Percentiles rank a stretch among this genome's conserved stretches.
phyloP scores from a whole-genome alignment of 2,329 filamentous ascomycete species.

The Calonectria pseudoturangicola region DNA sequence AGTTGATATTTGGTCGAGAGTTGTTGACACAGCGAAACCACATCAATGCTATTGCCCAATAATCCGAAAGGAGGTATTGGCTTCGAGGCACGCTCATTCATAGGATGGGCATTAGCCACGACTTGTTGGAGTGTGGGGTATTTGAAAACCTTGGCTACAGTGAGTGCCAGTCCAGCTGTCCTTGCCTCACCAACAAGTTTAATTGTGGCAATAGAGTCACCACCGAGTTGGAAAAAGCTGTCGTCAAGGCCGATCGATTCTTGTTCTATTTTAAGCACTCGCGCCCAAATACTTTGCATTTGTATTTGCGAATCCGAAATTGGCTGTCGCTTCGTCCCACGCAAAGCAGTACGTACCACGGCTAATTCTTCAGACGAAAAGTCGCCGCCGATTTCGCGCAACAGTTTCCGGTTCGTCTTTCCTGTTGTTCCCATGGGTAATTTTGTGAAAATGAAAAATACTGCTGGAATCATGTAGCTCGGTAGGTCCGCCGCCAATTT shows the following conservation, averaged over 20 bases:
- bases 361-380: background rate
- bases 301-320: background rate
- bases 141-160: slow-evolving; percentile 28
- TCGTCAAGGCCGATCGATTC: slow-evolving; percentile 62
- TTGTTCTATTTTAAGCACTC: background rate
- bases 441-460: slow-evolving; percentile 38
- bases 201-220: slow-evolving; percentile 70
- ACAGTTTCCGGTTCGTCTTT: slow-evolving; percentile 42
- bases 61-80: background rate
- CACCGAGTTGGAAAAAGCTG: slow-evolving; percentile 70
- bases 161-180: slow-evolving; percentile 16
- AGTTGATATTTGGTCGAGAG: slow-evolving; percentile 21
- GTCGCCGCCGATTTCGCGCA: slow-evolving; percentile 52
- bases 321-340: background rate
- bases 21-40: background rate
- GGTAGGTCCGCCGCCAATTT: slow-evolving; percentile 37
- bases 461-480: slow-evolving; percentile 46
- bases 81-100: background rate
- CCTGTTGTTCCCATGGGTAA: slow-evolving; percentile 44
- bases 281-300: background rate
- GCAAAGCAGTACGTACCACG: background rate
- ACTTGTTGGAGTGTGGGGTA: slow-evolving; percentile 24
- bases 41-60: slow-evolving; percentile 46
- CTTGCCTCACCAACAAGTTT: slow-evolving; percentile 58
- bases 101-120: background rate